Conservation (phyloP, 805 yeast genomes). For the Yarrowia hollandica region DNA sequence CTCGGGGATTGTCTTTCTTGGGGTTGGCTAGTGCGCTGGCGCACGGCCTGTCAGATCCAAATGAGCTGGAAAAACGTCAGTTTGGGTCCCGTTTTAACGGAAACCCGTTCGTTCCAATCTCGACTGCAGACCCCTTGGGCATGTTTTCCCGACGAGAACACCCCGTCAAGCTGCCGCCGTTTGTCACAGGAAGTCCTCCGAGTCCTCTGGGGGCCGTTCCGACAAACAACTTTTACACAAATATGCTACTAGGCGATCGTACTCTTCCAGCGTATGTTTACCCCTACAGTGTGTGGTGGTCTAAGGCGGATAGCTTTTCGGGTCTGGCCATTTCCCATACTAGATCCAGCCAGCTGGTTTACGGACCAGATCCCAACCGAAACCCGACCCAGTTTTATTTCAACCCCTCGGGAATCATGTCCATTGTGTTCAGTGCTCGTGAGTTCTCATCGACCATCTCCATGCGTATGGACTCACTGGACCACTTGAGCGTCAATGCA, state of each 20-base stretch:
- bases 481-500: constrained; percentile 32
- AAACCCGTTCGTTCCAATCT: constrained; percentile 14
- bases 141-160: constrained; percentile 13
- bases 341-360: constrained; percentile 58
- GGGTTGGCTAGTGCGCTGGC: constrained; percentile 14
- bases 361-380: constrained; percentile 54
- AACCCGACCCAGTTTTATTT: constrained; percentile 52
- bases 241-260: constrained; percentile 65
- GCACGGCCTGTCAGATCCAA: neutral
- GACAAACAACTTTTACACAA: constrained; percentile 78
- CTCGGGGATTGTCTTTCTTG: constrained; percentile 1
- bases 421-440: constrained; percentile 56
- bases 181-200: neutral
- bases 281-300: constrained; percentile 74
- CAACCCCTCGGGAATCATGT: constrained; percentile 58
- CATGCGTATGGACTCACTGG: constrained; percentile 40
- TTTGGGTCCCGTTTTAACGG: constrained; percentile 9
- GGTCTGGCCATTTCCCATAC: constrained; percentile 74
- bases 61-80: constrained; percentile 15
- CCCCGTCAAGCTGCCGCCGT: constrained; percentile 1
- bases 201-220: neutral
- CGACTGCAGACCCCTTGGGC: constrained; percentile 9
- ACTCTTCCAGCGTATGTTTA: constrained; percentile 75
- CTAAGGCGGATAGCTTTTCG: constrained; percentile 48
- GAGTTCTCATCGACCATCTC: constrained; percentile 49